Conservation (phyloP, 371 early-diverging fungal genomes). For the Mortierella polycephala region DNA sequence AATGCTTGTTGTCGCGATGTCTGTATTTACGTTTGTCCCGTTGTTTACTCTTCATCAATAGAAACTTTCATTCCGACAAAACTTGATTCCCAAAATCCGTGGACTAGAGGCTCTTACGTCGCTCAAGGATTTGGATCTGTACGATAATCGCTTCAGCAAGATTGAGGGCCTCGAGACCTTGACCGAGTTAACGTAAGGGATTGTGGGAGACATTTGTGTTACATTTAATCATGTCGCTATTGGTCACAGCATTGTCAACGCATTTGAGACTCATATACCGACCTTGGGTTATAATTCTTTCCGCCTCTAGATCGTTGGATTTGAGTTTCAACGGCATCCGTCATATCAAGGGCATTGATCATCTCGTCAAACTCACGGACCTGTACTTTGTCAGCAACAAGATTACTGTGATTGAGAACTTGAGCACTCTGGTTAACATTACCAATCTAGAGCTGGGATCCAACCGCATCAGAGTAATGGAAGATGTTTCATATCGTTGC, state of each 20-base stretch:
- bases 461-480: conserved; percentile 85
- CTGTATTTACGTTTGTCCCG: neutral
- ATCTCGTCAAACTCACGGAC: conserved; percentile 67
- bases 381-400: conserved; percentile 90
- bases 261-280: too few relatives aligned
- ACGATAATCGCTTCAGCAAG: conserved; percentile 91
- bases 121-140: conserved; percentile 88
- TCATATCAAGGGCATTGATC: conserved; percentile 70
- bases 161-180: conserved; percentile 76
- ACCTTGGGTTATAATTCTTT: neutral
- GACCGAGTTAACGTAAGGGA: conserved; percentile 69
- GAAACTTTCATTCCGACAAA: conserved; percentile 90
- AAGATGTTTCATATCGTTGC: neutral
- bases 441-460: conserved; percentile 94
- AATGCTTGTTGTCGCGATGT: too few relatives aligned
- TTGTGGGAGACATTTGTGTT: neutral
- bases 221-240: too few relatives aligned
- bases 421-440: conserved; percentile 72
- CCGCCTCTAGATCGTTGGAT: conserved; percentile 74
- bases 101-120: conserved; percentile 66
- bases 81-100: conserved; percentile 82
- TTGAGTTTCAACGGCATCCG: conserved; percentile 93
- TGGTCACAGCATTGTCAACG: too few relatives aligned
- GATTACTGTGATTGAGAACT: conserved; percentile 79
- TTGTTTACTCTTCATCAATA: conserved; percentile 27